Percentiles rank a stretch among this genome's conserved stretches.
Evolutionary conservation across 306 rosid genomes (phyloP).

Genomic region (Rosa lucieae): DNA sequence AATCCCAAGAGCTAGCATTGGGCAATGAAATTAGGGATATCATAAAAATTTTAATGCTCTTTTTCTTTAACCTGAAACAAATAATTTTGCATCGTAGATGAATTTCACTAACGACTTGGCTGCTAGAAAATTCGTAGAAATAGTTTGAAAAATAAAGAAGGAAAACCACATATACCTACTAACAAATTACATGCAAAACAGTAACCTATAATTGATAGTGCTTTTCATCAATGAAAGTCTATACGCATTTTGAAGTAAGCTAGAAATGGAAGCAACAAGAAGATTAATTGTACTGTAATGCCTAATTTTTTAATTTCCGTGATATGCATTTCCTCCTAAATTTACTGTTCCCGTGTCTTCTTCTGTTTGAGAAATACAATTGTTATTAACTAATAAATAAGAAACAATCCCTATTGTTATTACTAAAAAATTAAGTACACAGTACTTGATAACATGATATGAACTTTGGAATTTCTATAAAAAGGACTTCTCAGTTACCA

Average conservation of each 20-base stretch:
- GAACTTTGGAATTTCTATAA: not conserved
- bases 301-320: not conserved
- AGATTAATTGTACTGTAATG: not conserved
- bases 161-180: not conserved
- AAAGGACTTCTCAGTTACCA: not conserved
- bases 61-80: not conserved
- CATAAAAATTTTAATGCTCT: not conserved
- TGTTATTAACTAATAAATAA: not conserved
- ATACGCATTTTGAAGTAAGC: not conserved
- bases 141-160: no score
- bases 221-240: not conserved
- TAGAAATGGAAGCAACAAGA: not conserved
- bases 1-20: slow-evolving; percentile 1
- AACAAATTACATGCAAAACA: not conserved
- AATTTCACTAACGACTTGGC: not conserved
- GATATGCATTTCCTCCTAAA: slow-evolving; percentile 3
- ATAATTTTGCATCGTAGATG: not conserved
- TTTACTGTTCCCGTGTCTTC: not conserved
- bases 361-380: not conserved
- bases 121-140: not conserved
- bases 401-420: not conserved
- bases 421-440: not conserved
- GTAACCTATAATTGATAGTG: not conserved
- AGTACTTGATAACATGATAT: not conserved
- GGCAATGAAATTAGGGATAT: slow-evolving; percentile 4